phyloP scores from a whole-genome alignment of 768 basidiomycete species.

The Kwoniella newhampshirensis region DNA sequence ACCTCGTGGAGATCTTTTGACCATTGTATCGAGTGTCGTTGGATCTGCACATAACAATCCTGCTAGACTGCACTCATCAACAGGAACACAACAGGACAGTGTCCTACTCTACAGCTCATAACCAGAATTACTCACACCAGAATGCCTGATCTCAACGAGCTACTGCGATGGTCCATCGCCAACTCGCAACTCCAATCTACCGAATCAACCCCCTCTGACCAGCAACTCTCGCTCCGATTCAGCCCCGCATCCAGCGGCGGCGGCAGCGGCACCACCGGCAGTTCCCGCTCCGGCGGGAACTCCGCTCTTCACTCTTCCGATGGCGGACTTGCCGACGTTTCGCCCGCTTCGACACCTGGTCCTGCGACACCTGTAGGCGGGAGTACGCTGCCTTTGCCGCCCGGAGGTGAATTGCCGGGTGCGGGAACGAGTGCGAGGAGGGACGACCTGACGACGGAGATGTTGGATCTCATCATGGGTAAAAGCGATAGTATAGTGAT shows the following conservation, averaged over 20 bases:
- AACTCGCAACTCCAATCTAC: constrained; percentile 30
- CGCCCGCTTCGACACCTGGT: constrained; percentile 31
- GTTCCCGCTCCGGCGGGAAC: constrained; percentile 8
- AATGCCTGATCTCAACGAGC: constrained; percentile 48
- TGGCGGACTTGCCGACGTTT: constrained; percentile 16
- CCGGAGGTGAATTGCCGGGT: constrained; percentile 9
- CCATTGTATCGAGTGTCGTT: too few relatives aligned
- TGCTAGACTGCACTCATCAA: too few relatives aligned
- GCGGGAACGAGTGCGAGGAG: constrained; percentile 17
- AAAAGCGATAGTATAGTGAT: constrained; percentile 51
- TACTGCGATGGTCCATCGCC: constrained; percentile 46
- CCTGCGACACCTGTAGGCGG: constrained; percentile 26
- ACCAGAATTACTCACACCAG: constrained; percentile 3
- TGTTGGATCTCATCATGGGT: constrained; percentile 53
- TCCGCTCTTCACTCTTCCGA: constrained; percentile 42
- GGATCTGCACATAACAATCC: too few relatives aligned
- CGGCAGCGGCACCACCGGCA: too few relatives aligned
- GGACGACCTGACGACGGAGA: constrained; percentile 42
- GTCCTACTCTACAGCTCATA: too few relatives aligned
- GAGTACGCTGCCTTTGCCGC: constrained; percentile 6
- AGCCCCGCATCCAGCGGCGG: too few relatives aligned
- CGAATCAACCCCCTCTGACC: neutral
- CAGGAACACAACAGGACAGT: too few relatives aligned
- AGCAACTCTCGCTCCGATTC: constrained; percentile 33
- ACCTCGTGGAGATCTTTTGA: too few relatives aligned